A percentile compares a stretch with the other conserved stretches of the same genome.
Conservation (phyloP, 495 filamentous ascomycete genomes). For the Podospora appendiculata region DNA sequence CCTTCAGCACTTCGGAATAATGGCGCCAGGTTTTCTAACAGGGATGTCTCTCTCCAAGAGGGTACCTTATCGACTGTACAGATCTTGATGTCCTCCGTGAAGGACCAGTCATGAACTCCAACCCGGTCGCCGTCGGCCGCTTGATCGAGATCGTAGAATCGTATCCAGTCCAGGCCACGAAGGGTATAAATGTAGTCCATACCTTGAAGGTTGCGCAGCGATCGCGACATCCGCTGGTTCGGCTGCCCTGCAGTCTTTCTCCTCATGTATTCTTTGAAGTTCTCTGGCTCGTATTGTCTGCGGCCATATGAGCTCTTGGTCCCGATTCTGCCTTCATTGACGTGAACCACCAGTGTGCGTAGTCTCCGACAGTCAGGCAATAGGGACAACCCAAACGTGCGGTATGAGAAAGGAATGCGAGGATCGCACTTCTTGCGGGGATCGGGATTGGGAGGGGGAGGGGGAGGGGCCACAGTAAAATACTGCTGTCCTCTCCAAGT, state of each 20-base stretch:
- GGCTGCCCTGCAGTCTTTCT: conserved; percentile 24
- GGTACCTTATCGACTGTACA: conserved; percentile 8
- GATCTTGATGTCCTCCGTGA: conserved; percentile 25
- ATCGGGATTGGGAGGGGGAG: too few relatives aligned
- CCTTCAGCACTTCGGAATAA: conserved; percentile 2
- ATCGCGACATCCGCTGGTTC: conserved; percentile 20
- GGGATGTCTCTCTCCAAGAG: background rate
- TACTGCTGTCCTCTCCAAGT: conserved; percentile 21
- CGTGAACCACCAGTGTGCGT: conserved; percentile 24
- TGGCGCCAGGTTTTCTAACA: conserved; percentile 18
- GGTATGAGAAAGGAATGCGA: conserved; percentile 10
- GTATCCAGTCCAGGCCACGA: conserved; percentile 27
- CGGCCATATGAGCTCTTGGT: conserved; percentile 8
- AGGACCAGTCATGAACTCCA: conserved; percentile 23
- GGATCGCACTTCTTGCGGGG: background rate
- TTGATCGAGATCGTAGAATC: conserved; percentile 24
- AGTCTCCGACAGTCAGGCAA: conserved; percentile 23
- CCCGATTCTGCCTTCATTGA: conserved; percentile 17
- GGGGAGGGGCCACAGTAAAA: conserved; percentile 1
- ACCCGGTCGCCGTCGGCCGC: background rate
- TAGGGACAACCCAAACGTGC: conserved; percentile 18
- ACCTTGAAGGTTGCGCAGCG: conserved; percentile 28
- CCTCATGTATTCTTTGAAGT: conserved; percentile 6
- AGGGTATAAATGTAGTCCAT: conserved; percentile 31
- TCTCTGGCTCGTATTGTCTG: conserved; percentile 16